Base-by-base conservation (phyloP, 495 filamentous ascomycete genomes). In the Penicillium turbatum region DNA sequence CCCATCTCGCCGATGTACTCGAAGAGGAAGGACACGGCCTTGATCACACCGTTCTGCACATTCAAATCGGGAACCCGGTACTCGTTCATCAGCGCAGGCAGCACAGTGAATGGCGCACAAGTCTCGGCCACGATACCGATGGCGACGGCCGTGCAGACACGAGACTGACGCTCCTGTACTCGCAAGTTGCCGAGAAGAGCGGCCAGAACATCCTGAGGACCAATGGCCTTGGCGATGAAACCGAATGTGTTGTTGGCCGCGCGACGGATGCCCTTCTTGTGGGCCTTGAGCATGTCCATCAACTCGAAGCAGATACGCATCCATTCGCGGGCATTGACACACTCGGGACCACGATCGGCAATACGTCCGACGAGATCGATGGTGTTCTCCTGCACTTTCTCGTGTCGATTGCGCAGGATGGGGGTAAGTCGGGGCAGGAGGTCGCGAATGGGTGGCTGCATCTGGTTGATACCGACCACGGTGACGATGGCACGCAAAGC, bases 51-150 rank as follows among this genome's bases (percentile, higher is more conserved):
- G 63, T 97, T 99, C 70, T 97, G 93, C 6, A 99, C 92, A 69
- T 99, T 99, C 41, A 99, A 84, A 69, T 99, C 95, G 0, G 93
- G 95, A 2, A 97, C 93, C 31, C 95, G 88, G 71, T 99, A 99
- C 72, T 99, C 95, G 76, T 99, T 99, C 95, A 99, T 99, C 55
- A 99, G 75, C 1, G 92, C 95, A 1, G 95, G 95, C n/a, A 99
- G 88, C 5, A 97, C 93, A 1, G 95, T 97, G 73, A 97, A 99
- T 5, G 95, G 95, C 6, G 91, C 92, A 70, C 95, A 99, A n/a
- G 95, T 97, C 73, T 99, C 95, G 36, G 95, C 95, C n/a, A 99
- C 95, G 61, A 99, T 99, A 72, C 91, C 95, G 55, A 99, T 99
- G 55, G 95, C 95, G 34, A 99, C 95, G 49, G 95, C 95, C 1